Evolutionary conservation across 1,284 basidiomycete species (phyloP).

Genomic region (Amylostereum areolatum): DNA sequence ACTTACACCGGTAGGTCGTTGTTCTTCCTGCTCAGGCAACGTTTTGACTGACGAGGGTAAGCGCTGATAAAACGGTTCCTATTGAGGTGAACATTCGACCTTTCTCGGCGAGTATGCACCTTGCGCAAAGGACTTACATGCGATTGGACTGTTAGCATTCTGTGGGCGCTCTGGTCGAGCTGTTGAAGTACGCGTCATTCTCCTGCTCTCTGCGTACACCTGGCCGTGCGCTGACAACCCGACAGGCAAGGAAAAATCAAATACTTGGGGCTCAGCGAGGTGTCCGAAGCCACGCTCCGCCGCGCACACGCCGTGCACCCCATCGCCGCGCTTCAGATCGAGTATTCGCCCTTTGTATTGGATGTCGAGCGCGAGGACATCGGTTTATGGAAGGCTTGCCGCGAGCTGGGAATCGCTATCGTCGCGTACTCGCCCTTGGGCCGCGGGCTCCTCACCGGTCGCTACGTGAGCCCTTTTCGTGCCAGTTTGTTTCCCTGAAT

Average conservation of each 20-base stretch:
- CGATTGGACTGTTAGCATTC: constrained; percentile 30
- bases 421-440: constrained; percentile 61
- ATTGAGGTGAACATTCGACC: constrained; percentile 28
- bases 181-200: constrained; percentile 21
- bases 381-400: constrained; percentile 39
- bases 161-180: constrained; percentile 29
- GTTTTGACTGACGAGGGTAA: neutral
- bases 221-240: neutral
- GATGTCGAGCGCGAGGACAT: constrained; percentile 43
- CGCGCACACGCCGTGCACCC: constrained; percentile 34
- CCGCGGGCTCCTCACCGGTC: constrained; percentile 57
- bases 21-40: neutral
- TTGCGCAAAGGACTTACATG: no score
- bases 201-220: neutral
- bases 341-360: constrained; percentile 38
- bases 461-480: constrained; percentile 28
- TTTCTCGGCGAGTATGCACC: no score
- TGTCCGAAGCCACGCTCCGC: constrained; percentile 33
- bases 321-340: constrained; percentile 36
- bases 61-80: constrained; percentile 21
- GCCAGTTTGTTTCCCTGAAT: neutral
- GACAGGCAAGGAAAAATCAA: constrained; percentile 31
- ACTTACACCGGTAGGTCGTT: constrained; percentile 25
- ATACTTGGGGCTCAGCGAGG: constrained; percentile 39
- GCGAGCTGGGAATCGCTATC: constrained; percentile 48